phyloP scores from a whole-genome alignment of 2,329 filamentous ascomycete genomes.

The Claviceps monticola region DNA sequence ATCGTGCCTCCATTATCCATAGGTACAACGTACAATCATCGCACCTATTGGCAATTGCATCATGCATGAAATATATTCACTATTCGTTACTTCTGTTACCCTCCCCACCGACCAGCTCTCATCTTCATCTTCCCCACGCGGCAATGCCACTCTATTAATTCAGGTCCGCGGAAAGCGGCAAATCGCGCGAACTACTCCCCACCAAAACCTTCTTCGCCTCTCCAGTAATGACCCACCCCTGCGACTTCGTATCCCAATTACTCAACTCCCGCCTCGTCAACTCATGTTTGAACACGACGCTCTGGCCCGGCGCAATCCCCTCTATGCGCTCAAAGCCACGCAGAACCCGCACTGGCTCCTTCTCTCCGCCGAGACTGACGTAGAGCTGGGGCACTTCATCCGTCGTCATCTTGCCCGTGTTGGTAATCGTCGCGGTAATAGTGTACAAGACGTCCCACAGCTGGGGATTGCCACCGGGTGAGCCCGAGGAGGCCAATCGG shows the following conservation, averaged over 20 bases:
- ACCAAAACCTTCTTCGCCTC: constrained; percentile 40
- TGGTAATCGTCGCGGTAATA: constrained; percentile 53
- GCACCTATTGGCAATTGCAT: no score
- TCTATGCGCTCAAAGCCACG: constrained; percentile 68
- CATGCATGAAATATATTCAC: no score
- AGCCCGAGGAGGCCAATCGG: constrained; percentile 33
- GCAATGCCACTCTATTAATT: background rate
- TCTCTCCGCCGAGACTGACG: constrained; percentile 63
- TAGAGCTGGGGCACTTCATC: constrained; percentile 70
- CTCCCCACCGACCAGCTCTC: no score
- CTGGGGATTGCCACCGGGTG: constrained; percentile 48
- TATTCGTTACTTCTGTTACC: no score
- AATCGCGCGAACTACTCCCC: constrained; percentile 40
- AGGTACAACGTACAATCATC: no score
- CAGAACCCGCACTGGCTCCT: constrained; percentile 53
- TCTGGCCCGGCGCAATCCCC: constrained; percentile 54
- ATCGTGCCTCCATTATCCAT: no score
- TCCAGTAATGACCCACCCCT: constrained; percentile 65
- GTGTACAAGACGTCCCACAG: constrained; percentile 59
- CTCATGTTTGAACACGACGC: constrained; percentile 49
- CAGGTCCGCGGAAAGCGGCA: constrained; percentile 25
- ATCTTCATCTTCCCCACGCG: no score
- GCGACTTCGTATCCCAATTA: constrained; percentile 68
- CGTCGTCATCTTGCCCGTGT: constrained; percentile 50
- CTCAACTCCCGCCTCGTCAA: constrained; percentile 70